These are phyloP conservation scores for Tuber calosporum DNA, from an alignment of 495 filamentous ascomycete genomes.

Conservation along the genomic window DNA sequence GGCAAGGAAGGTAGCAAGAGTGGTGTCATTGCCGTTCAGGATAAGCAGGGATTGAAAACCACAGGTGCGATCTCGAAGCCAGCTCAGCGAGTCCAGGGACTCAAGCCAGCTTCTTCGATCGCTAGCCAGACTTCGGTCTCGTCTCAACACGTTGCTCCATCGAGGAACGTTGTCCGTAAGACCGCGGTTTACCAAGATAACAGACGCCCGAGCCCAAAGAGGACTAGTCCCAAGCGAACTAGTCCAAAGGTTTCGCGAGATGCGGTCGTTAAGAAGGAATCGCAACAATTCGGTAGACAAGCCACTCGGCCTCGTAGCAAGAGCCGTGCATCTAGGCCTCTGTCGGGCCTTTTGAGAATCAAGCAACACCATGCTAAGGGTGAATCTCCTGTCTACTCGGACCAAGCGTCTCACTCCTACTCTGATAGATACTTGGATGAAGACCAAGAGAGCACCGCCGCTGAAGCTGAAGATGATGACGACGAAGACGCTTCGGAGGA, in stretches of 20 bases:
- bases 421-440: conserved; percentile 39
- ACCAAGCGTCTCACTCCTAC: conserved; percentile 40
- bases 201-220: conserved; percentile 35
- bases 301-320: conserved; percentile 22
- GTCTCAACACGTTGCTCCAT: conserved; percentile 23
- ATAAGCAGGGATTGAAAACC: conserved; percentile 34
- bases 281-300: conserved; percentile 28
- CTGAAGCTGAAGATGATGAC: conserved; percentile 36
- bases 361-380: conserved; percentile 32
- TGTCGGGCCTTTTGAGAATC: conserved; percentile 28
- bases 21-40: conserved; percentile 32
- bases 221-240: conserved; percentile 33
- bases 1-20: conserved; percentile 48
- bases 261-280: conserved; percentile 37
- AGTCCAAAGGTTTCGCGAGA: conserved; percentile 39
- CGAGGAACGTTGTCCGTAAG: conserved; percentile 53
- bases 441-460: conserved; percentile 36
- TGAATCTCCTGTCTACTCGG: conserved; percentile 37
- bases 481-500: conserved; percentile 34
- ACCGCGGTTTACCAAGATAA: conserved; percentile 63
- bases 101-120: conserved; percentile 29
- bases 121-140: conserved; percentile 12
- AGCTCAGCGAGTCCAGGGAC: conserved; percentile 28
- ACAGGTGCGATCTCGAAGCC: conserved; percentile 40
- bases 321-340: conserved; percentile 30